These are phyloP conservation scores for Yamadazyma tumulicola DNA, from an alignment of 805 yeast species.

Conservation along the genomic window DNA sequence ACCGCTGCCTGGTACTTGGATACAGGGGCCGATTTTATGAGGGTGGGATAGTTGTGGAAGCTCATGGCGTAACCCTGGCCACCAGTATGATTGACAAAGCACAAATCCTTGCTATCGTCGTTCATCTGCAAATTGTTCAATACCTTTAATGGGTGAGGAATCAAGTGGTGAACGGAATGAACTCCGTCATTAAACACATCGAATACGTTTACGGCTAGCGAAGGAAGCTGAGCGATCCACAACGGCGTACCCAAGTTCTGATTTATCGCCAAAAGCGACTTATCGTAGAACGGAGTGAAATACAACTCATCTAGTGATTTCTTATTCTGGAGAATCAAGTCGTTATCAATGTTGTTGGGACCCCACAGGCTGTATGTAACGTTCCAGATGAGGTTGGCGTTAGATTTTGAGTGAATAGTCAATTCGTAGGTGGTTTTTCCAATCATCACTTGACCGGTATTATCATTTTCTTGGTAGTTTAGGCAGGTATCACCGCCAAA, in stretches of 20 bases:
- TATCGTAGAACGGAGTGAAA: slow-evolving; percentile 82
- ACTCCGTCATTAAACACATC: slow-evolving; percentile 56
- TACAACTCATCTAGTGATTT: slow-evolving; percentile 68
- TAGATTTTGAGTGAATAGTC: slow-evolving; percentile 70
- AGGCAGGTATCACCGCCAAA: slow-evolving; percentile 50
- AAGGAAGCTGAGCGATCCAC: slow-evolving; percentile 76
- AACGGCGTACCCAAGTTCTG: slow-evolving; percentile 63
- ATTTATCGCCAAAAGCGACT: slow-evolving; percentile 72
- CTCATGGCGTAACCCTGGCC: slow-evolving; percentile 86
- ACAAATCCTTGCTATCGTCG: slow-evolving; percentile 28
- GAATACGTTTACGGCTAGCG: slow-evolving; percentile 72
- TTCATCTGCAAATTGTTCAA: slow-evolving; percentile 28
- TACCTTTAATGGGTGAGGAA: slow-evolving; percentile 66
- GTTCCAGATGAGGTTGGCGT: slow-evolving; percentile 64
- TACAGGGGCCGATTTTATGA: slow-evolving; percentile 75
- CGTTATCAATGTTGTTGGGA: slow-evolving; percentile 77
- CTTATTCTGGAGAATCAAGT: slow-evolving; percentile 39
- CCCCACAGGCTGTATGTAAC: slow-evolving; percentile 89
- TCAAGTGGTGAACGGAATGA: slow-evolving; percentile 38
- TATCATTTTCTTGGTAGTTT: slow-evolving; percentile 20
- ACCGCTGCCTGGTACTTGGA: slow-evolving; percentile 54
- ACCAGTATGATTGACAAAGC: slow-evolving; percentile 67
- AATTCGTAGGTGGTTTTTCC: slow-evolving; percentile 74
- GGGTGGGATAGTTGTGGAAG: slow-evolving; percentile 69
- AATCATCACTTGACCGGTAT: slow-evolving; percentile 41